Percentiles rank a stretch among this genome's conserved stretches.
These are phyloP conservation scores for Rosellinia necatrix DNA, from an alignment of 2,329 filamentous ascomycete genomes.

Conservation along the genomic window DNA sequence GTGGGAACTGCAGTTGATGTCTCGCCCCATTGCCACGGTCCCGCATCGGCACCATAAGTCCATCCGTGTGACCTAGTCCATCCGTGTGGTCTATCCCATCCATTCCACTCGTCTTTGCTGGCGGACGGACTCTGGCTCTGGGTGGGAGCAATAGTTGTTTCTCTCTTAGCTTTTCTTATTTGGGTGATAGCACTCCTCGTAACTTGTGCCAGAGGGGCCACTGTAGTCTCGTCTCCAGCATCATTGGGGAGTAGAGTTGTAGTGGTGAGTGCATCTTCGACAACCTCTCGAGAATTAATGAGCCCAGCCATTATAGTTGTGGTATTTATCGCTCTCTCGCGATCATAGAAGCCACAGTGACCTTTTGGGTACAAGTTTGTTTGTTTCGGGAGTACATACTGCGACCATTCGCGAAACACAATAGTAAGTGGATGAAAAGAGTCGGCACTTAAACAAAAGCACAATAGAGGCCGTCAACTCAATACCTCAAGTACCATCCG, in stretches of 20 bases:
- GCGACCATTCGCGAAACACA: too few species aligned
- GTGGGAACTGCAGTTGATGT: conserved; percentile 7
- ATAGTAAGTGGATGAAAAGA: too few species aligned
- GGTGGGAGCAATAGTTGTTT: background rate
- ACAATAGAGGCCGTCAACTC: too few species aligned
- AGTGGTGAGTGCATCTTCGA: background rate
- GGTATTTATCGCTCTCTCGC: background rate
- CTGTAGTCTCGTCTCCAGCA: background rate
- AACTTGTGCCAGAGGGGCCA: background rate
- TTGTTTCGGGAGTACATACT: background rate
- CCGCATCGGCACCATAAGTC: background rate
- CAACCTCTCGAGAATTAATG: background rate
- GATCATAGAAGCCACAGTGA: background rate
- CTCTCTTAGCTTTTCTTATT: background rate
- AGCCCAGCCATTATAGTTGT: background rate
- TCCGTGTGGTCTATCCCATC: too few species aligned
- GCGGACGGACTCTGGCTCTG: background rate
- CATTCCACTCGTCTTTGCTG: background rate
- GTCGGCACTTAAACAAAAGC: too few species aligned
- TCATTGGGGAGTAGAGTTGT: background rate
- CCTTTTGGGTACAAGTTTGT: background rate
- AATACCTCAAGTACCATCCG: too few species aligned
- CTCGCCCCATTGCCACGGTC: conserved; percentile 1
- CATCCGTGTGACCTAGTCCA: too few species aligned
- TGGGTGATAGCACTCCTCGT: background rate